Conservation (phyloP, 163 green algal species). For the Chloromonas sp. region DNA sequence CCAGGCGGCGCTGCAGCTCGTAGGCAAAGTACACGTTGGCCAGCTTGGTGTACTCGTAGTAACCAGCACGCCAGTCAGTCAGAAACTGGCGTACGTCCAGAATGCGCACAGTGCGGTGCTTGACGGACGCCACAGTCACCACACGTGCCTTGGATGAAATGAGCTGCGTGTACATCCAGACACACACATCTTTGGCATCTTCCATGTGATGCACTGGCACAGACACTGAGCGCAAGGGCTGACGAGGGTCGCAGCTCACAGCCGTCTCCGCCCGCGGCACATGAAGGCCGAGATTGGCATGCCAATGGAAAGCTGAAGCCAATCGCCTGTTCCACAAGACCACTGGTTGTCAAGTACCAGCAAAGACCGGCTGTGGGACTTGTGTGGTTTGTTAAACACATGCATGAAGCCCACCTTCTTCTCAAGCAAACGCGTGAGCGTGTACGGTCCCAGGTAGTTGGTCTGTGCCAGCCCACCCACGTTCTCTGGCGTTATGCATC, state of each 20-base stretch:
- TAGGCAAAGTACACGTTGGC: constrained; percentile 79
- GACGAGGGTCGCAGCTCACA: background rate
- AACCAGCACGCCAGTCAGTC: constrained; percentile 16
- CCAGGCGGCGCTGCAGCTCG: constrained; percentile 67
- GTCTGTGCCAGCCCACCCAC: constrained; percentile 60
- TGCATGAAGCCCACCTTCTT: constrained; percentile 37
- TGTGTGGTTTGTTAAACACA: no score
- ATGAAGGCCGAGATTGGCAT: background rate
- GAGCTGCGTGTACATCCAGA: background rate
- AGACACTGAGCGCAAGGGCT: background rate
- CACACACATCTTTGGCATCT: background rate
- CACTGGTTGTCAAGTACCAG: no score
- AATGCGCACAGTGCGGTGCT: constrained; percentile 53
- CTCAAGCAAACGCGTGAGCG: constrained; percentile 74
- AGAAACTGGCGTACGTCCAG: constrained; percentile 32
- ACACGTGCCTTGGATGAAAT: constrained; percentile 55
- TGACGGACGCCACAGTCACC: constrained; percentile 69
- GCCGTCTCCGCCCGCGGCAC: background rate
- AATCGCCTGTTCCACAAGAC: no score
- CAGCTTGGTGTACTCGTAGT: constrained; percentile 56
- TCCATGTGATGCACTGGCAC: background rate
- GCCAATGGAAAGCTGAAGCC: background rate
- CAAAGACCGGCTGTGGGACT: no score
- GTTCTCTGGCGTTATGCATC: constrained; percentile 53
- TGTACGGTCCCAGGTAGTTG: constrained; percentile 47